phyloP scores from a whole-genome alignment of 2,329 filamentous ascomycete species.

The Colletotrichum lini region DNA sequence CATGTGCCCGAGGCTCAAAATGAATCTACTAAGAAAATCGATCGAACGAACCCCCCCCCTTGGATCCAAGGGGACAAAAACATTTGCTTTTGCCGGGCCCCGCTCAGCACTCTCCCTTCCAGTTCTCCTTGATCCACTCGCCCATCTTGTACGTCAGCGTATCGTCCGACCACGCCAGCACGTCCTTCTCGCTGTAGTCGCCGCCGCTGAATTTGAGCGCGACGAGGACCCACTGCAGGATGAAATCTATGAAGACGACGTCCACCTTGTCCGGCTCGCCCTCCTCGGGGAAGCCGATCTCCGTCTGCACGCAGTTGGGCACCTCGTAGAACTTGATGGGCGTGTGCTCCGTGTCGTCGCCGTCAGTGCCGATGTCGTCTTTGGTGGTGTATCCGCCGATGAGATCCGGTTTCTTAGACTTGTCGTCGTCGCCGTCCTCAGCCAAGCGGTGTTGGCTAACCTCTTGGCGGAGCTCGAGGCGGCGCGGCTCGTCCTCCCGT shows the following conservation, averaged over 20 bases:
- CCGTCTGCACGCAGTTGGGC: slow-evolving; percentile 86
- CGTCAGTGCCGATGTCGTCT: slow-evolving; percentile 86
- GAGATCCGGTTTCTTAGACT: slow-evolving; percentile 58
- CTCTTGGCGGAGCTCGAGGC: slow-evolving; percentile 51
- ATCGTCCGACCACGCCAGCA: slow-evolving; percentile 66
- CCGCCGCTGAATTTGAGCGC: slow-evolving; percentile 76
- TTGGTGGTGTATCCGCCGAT: slow-evolving; percentile 86
- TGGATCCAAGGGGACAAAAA: not conserved
- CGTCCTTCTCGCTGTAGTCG: slow-evolving; percentile 63
- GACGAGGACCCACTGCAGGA: slow-evolving; percentile 84
- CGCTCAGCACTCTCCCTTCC: slow-evolving; percentile 63
- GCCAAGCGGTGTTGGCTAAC: slow-evolving; percentile 51
- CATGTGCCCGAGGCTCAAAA: slow-evolving; percentile 10
- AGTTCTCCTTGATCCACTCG: slow-evolving; percentile 72
- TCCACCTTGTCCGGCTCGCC: slow-evolving; percentile 81
- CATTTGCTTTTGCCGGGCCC: not conserved
- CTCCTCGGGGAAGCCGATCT: slow-evolving; percentile 71
- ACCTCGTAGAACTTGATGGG: slow-evolving; percentile 81
- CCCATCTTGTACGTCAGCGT: slow-evolving; percentile 70
- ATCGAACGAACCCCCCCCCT: not conserved
- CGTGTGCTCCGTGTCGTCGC: slow-evolving; percentile 90
- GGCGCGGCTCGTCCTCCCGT: slow-evolving; percentile 45
- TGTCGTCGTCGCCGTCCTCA: slow-evolving; percentile 39
- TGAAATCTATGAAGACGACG: slow-evolving; percentile 92
- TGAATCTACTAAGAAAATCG: not conserved